These are phyloP conservation scores for Echria macrotheca DNA, from an alignment of 495 filamentous ascomycete species.

Conservation along the genomic window DNA sequence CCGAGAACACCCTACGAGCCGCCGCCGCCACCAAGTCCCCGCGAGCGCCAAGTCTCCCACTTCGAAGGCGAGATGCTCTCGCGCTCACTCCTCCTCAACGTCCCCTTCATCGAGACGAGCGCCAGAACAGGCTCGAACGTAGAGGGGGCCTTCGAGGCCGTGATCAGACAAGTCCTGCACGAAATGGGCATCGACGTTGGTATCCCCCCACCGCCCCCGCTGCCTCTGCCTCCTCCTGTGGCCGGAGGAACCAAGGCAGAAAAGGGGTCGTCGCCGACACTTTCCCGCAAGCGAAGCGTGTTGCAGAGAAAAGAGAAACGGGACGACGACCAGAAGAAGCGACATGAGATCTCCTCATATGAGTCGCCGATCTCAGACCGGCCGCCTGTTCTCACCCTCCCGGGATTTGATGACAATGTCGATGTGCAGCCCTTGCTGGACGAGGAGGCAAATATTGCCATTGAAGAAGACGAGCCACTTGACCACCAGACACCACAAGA, in stretches of 20 bases:
- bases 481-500: not conserved
- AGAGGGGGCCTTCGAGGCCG: slow-evolving; percentile 22
- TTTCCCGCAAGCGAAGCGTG: slow-evolving; percentile 2
- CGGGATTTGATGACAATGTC: not conserved
- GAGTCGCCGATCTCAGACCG: not conserved
- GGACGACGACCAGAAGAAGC: not conserved
- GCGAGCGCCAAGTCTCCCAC: slow-evolving; percentile 16
- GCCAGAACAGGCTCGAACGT: slow-evolving; percentile 24
- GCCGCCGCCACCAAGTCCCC: too few relatives aligned
- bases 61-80: slow-evolving; percentile 18
- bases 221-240: not conserved
- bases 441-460: not conserved
- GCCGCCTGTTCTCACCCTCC: not conserved
- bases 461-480: not conserved
- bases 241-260: not conserved
- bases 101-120: slow-evolving; percentile 23
- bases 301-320: not conserved
- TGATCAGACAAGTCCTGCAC: slow-evolving; percentile 18
- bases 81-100: slow-evolving; percentile 9
- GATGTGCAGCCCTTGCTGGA: not conserved
- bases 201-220: not conserved
- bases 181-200: slow-evolving; percentile 11
- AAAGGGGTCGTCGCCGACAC: not conserved
- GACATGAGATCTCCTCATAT: too few relatives aligned
- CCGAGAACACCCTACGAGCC: too few relatives aligned